These are phyloP conservation scores for Withania somnifera DNA, from an alignment of 305 asterid genomes.

Conservation along the genomic window DNA sequence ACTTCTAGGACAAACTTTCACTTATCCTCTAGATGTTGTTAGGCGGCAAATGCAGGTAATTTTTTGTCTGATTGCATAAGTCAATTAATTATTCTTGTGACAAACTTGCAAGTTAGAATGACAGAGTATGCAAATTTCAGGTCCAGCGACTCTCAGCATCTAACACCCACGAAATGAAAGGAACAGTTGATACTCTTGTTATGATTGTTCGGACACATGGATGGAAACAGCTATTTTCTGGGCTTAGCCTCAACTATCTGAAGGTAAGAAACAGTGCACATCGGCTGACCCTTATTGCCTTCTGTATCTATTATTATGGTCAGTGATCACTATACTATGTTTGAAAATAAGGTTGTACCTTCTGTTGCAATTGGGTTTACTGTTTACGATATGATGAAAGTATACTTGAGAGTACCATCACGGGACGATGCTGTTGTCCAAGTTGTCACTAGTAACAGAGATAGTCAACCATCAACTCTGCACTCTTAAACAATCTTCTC, in stretches of 20 bases:
- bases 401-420: constrained; percentile 54
- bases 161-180: constrained; percentile 24
- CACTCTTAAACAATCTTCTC: constrained; percentile 26
- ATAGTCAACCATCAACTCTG: constrained; percentile 29
- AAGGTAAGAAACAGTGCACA: constrained; percentile 63
- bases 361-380: constrained; percentile 96
- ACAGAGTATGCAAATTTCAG: constrained; percentile 23
- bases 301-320: too few relatives aligned
- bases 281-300: too few relatives aligned
- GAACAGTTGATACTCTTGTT: constrained; percentile 52
- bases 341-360: constrained; percentile 61
- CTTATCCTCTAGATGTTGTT: constrained; percentile 85
- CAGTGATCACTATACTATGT: too few relatives aligned
- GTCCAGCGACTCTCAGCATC: constrained; percentile 51
- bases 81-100: neutral
- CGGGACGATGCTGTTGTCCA: constrained; percentile 43
- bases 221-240: constrained; percentile 85
- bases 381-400: constrained; percentile 69
- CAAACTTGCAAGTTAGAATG: neutral
- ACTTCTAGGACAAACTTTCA: constrained; percentile 81
- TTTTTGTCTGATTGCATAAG: neutral
- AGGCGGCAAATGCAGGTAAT: constrained; percentile 90
- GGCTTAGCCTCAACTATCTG: constrained; percentile 91
- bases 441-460: constrained; percentile 19
- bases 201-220: constrained; percentile 54